Evolutionary conservation across 2,329 filamentous ascomycete genomes (phyloP), one percentile per base, ranked within the genome.

Genomic region (Sordariomycetes sp.): DNA sequence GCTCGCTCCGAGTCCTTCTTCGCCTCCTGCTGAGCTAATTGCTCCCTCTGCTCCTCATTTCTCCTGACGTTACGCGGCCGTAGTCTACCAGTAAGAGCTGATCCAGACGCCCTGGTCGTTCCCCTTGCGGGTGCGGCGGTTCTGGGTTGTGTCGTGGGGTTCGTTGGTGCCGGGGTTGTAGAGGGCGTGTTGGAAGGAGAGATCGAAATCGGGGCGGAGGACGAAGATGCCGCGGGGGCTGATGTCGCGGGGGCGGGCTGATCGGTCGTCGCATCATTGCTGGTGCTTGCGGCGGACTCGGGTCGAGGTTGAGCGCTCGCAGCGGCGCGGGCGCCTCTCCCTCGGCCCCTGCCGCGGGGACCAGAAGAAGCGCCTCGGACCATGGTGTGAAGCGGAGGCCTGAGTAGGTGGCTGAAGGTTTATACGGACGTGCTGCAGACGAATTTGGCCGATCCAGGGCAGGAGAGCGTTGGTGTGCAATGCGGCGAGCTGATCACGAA

Each of bases 1-100:
- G 70, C 72, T 54, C 71, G 69, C 54, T 74, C 71, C 37, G 62
- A 70, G 2, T 73, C 72, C 61, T 76, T 76, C 59, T 74, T 69
- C 58, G 73, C 70, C 60, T 76, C 74, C 58, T 74, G 70, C 14
- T 73, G 69, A 53, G 77, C 77, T 11, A 80, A 66, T 55, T 63
- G 72, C 57, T 78, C 75, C 64, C 78, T 70, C 56, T 79, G 76
- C 7, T 74, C 72, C 58, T 79, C 77, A 67, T 79, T 76, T 72
- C 78, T 70, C 57, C 78, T 72, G 54, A 79, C 65, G 60, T 74
- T 76, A 62, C 74, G 79, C 34, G 78, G 78, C 56, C 72, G 73
- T 57, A 79, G 79, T 43, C 77, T 71, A 46, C 70, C 71, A 66
- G 60, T 22, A 67, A 65, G n/a, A 70, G 57, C 34, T 53, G 59